phyloP scores from a whole-genome alignment of 495 filamentous ascomycete genomes.

The Oidiodendron maius region DNA sequence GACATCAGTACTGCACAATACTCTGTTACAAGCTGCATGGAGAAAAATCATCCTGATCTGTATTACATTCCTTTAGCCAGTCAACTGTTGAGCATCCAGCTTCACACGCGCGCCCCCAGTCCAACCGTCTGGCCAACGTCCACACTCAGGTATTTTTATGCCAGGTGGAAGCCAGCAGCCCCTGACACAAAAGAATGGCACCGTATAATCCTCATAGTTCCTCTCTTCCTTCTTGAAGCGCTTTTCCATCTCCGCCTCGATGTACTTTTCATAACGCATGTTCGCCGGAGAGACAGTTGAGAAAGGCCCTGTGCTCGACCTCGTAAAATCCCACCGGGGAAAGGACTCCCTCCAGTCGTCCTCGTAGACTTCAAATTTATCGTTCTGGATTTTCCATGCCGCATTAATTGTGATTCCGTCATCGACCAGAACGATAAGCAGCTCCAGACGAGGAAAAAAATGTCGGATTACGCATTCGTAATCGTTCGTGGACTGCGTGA shows the following conservation, averaged over 20 bases:
- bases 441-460: not conserved
- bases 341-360: not conserved
- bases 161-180: constrained; percentile 1
- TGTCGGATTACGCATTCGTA: not conserved
- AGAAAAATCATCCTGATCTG: too few species aligned
- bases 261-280: not conserved
- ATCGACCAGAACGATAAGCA: constrained; percentile 2
- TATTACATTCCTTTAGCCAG: too few species aligned
- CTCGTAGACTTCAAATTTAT: not conserved
- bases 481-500: not conserved
- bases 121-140: not conserved
- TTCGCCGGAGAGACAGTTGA: not conserved
- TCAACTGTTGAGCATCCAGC: too few species aligned
- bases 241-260: not conserved
- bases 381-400: not conserved
- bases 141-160: constrained; percentile 1
- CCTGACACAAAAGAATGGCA: not conserved
- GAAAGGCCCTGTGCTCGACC: constrained; percentile 2
- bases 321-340: not conserved
- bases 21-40: too few species aligned
- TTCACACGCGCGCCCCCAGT: not conserved
- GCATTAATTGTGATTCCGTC: not conserved
- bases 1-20: too few species aligned
- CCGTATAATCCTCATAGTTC: not conserved
- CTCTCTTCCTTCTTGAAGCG: constrained; percentile 4